Evolutionary conservation across 1,139 yeast genomes (phyloP).

Genomic region (Blastobotrys capitulatus): DNA sequence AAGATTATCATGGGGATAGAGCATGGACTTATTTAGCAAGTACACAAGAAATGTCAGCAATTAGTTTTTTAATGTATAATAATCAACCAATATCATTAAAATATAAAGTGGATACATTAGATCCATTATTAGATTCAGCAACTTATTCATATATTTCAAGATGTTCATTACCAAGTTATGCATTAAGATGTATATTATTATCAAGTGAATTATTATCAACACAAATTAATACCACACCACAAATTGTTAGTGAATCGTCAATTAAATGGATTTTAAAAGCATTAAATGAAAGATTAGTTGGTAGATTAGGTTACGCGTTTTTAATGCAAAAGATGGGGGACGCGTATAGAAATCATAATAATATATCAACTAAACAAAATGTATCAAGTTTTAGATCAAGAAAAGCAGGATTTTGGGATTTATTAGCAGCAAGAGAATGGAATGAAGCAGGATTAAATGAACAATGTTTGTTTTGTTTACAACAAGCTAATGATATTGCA

Average conservation of each 20-base stretch:
- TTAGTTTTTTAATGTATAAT: slow-evolving; percentile 65
- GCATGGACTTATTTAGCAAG: slow-evolving; percentile 84
- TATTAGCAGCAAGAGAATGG: slow-evolving; percentile 77
- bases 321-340: slow-evolving; percentile 46
- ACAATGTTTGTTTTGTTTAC: slow-evolving; percentile 26
- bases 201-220: slow-evolving; percentile 34
- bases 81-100: slow-evolving; percentile 26
- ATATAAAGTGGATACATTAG: slow-evolving; percentile 23
- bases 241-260: slow-evolving; percentile 33
- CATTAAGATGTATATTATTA: slow-evolving; percentile 44
- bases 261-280: slow-evolving; percentile 36
- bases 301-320: slow-evolving; percentile 39
- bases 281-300: slow-evolving; percentile 33
- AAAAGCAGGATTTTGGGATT: slow-evolving; percentile 73
- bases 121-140: slow-evolving; percentile 63
- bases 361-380: slow-evolving; percentile 5
- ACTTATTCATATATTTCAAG: slow-evolving; percentile 59
- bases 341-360: slow-evolving; percentile 34
- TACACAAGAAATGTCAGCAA: slow-evolving; percentile 79
- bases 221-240: slow-evolving; percentile 23
- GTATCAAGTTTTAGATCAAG: slow-evolving; percentile 41
- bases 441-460: slow-evolving; percentile 26
- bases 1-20: slow-evolving; percentile 72
- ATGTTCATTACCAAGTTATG: slow-evolving; percentile 56
- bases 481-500: slow-evolving; percentile 21